Conservation (phyloP, 768 basidiomycete genomes). For the Leccinum obscurum region DNA sequence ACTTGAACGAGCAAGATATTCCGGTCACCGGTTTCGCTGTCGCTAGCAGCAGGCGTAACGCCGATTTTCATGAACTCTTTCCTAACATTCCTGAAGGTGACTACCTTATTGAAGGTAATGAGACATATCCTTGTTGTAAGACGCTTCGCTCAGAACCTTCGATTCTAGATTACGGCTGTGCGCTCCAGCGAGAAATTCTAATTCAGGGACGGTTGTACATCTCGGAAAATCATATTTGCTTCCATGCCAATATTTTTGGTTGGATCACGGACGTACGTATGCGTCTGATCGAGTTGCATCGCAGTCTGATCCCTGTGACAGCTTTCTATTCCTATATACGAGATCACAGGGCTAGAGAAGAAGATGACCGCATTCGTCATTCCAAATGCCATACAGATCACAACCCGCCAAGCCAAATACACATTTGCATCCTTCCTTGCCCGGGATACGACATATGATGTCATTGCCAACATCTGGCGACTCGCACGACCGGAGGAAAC, state of each 20-base stretch:
- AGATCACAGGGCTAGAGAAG: slow-evolving; percentile 87
- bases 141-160: slow-evolving; percentile 1
- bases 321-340: slow-evolving; percentile 86
- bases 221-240: slow-evolving; percentile 99
- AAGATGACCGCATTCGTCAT: slow-evolving; percentile 98
- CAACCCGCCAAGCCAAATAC: slow-evolving; percentile 82
- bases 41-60: slow-evolving; percentile 90
- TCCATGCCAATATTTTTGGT: slow-evolving; percentile 98
- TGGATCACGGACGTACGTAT: slow-evolving; percentile 93
- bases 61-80: slow-evolving; percentile 95
- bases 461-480: slow-evolving; percentile 95
- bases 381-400: slow-evolving; percentile 92
- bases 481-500: slow-evolving; percentile 72
- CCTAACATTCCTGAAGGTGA: slow-evolving; percentile 89
- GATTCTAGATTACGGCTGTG: slow-evolving; percentile 90
- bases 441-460: slow-evolving; percentile 93
- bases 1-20: slow-evolving; percentile 58
- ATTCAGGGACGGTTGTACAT: slow-evolving; percentile 96
- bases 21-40: slow-evolving; percentile 97
- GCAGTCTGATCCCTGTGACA: slow-evolving; percentile 33
- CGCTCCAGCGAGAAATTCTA: slow-evolving; percentile 95
- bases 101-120: slow-evolving; percentile 92
- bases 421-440: slow-evolving; percentile 96
- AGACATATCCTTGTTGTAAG: slow-evolving; percentile 25
- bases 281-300: background rate